Conservation (phyloP, 2,329 filamentous ascomycete genomes). For the Colletotrichum sp. region DNA sequence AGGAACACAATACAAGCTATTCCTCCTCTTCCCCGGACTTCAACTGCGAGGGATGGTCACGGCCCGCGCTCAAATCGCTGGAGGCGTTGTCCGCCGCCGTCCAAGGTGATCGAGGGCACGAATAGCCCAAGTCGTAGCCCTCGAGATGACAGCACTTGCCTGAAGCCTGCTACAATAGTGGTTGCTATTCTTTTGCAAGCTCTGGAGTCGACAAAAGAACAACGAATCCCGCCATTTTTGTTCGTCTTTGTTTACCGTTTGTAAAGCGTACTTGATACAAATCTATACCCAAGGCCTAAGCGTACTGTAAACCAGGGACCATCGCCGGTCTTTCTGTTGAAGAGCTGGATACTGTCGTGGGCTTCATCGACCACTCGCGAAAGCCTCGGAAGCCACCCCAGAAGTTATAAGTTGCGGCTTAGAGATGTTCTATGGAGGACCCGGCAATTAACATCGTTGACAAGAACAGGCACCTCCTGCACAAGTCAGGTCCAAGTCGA, state of each 20-base stretch:
- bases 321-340: neutral
- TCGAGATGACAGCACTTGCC: neutral
- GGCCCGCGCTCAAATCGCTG: neutral
- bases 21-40: neutral
- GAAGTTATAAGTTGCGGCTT: no score
- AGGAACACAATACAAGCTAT: neutral
- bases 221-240: no score
- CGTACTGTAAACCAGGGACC: rapidly evolving
- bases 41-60: neutral
- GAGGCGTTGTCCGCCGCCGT: neutral
- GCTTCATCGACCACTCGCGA: rapidly evolving
- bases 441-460: no score
- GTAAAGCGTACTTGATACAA: neutral
- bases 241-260: no score
- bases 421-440: no score
- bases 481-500: no score
- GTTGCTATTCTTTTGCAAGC: no score
- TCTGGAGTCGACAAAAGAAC: no score
- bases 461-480: no score
- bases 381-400: no score
- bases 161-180: no score
- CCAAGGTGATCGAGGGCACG: neutral
- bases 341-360: rapidly evolving
- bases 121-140: neutral
- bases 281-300: rapidly evolving